Evolutionary conservation across 371 early-diverging fungal species (phyloP), one percentile per base, ranked within the genome.

Genomic region (Actinomortierella ambigua): DNA sequence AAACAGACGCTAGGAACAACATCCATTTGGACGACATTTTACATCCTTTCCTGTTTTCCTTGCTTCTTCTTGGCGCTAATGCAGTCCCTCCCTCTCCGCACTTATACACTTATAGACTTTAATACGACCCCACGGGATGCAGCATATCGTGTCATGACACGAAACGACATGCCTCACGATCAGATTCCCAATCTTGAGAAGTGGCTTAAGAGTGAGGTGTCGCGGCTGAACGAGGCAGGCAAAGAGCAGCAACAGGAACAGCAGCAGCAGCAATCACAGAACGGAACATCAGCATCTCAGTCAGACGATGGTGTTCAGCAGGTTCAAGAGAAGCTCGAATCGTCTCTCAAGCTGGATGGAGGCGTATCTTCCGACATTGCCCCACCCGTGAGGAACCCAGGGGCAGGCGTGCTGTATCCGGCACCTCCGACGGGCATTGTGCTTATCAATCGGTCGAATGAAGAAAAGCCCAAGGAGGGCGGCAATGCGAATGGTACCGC

Each of bases 81-180:
- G 44, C 43, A 39, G 23, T 29, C n/a, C 13, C 55, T 18, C 55
- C 2, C 26, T 24, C 41, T 40, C n/a, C 18, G 1, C 14, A 11
- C 15, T 4, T 49, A 17, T n/a, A 15, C 41, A 14, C 47, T 14
- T 40, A 20, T 55, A 79, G 86, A 86, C 54, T 84, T 84, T 50
- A 86, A 86, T 34, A 83, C 84, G 1, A 73, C 79, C 0, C 87
- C 85, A 8, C 69, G 70, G 13, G 87, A 85, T 58, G 79, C 87
- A 22, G 78, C 75, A 1, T 73, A 73, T 60, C 55, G 75, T 18
- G 75, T 63, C 24, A 73, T 73, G 75, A 73, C 75, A 8, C 46
- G 75, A 41, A 67, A 67, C 40, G 34, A 63, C 28, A 73, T 73
- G 75, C 68, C 75, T 13, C 44, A 63, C 15, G 56, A 63, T n/a